Evolutionary conservation across 345 rosid genomes (phyloP).

Genomic region (Acer saccharum): DNA sequence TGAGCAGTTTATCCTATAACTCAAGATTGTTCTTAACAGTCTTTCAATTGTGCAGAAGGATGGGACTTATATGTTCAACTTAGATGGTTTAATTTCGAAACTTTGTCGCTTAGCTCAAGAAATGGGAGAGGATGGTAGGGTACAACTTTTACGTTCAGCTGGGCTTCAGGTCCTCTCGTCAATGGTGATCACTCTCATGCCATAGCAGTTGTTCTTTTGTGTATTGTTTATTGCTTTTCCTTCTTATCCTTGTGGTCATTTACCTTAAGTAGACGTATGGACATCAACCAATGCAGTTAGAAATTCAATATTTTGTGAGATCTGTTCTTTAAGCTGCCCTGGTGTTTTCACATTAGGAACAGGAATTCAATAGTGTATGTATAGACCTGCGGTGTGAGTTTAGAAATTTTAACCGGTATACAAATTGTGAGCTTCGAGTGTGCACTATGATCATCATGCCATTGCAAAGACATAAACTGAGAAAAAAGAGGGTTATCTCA

Average conservation of each 20-base stretch:
- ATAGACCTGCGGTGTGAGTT: not conserved
- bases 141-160: slow-evolving; percentile 45
- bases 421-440: not conserved
- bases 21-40: slow-evolving; percentile 17
- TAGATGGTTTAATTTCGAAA: slow-evolving; percentile 69
- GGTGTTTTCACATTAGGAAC: not conserved
- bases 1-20: not conserved
- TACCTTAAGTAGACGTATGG: not conserved
- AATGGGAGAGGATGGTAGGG: slow-evolving; percentile 51
- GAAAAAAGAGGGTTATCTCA: not conserved
- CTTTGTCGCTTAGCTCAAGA: slow-evolving; percentile 63
- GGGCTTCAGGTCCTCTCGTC: slow-evolving; percentile 74
- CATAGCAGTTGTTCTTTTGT: not conserved
- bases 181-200: slow-evolving; percentile 41
- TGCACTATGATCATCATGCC: not conserved
- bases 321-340: not conserved
- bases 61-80: slow-evolving; percentile 73
- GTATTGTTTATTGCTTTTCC: not conserved
- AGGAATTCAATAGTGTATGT: not conserved
- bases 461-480: not conserved
- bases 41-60: slow-evolving; percentile 47
- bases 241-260: not conserved
- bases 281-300: not conserved
- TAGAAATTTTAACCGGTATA: no score
- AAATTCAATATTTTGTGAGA: not conserved